phyloP scores from a whole-genome alignment of 345 rosid genomes.

The Luvunga scandens region DNA sequence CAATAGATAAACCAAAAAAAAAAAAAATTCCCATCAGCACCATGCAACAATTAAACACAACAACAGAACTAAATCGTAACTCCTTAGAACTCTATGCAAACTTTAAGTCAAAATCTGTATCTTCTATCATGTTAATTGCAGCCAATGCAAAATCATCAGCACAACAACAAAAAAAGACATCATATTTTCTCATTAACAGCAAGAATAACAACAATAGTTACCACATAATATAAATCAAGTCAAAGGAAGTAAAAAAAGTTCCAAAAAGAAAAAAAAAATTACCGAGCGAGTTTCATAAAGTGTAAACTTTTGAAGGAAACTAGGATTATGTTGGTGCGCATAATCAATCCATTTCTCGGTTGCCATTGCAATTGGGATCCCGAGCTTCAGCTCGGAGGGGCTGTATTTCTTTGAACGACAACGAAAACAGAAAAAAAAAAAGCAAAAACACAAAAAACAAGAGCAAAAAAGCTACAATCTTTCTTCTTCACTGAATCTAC shows the following conservation, averaged over 20 bases:
- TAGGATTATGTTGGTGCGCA: constrained; percentile 26
- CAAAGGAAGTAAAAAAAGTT: background rate
- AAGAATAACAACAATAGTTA: background rate
- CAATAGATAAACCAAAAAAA: background rate
- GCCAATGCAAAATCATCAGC: background rate
- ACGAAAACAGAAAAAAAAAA: constrained; percentile 3
- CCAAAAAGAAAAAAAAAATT: background rate
- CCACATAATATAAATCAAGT: background rate
- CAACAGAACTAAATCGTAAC: background rate
- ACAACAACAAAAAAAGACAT: background rate
- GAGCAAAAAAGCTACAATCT: background rate
- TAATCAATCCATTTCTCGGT: constrained; percentile 28
- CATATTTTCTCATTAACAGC: background rate
- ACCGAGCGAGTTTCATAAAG: constrained; percentile 94
- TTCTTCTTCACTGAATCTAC: constrained; percentile 10
- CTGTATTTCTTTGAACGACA: constrained; percentile 7
- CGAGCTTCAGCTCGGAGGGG: constrained; percentile 40
- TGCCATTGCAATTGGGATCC: constrained; percentile 31
- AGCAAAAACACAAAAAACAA: constrained; percentile 10
- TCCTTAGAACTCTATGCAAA: background rate
- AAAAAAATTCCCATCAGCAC: background rate
- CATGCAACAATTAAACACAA: background rate
- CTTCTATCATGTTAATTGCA: background rate
- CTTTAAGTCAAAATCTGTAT: background rate
- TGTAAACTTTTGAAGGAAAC: constrained; percentile 72